Base-by-base conservation (phyloP, 352 stramenopile genomes). In the Phytophthora idaei region DNA sequence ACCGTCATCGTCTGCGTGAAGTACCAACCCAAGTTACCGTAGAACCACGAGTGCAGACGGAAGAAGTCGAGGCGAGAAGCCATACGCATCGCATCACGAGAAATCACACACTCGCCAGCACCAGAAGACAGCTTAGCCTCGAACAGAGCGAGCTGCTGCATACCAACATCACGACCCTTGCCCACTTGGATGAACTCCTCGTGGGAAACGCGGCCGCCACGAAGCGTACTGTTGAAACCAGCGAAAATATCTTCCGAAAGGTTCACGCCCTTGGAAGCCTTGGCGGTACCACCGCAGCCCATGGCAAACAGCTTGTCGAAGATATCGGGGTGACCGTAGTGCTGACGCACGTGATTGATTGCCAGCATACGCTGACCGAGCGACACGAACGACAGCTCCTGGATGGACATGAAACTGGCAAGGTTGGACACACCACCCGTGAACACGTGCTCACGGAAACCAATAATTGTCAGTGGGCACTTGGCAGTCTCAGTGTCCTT, bases 21-120 rank as follows among this genome's bases (percentile, higher is more conserved):
- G 82, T 99, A 99, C 85, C 98, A 98, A 53, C 97, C 97, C 77
- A 99, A 96, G 69, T 98, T 98, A 72, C 97, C 97, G 75, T 99
- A 99, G 76, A 99, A 99, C 86, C 97, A 99, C 8, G 93, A 98
- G 61, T 99, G 81, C 14, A 99, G 81, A 67, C 97, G 95, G 79
- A 95, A 99, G 68, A 99, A 99, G 69, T 99, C 97, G 2, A 99
- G 81, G 52, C 97, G 91, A 54, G 95, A 89, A 28, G 93, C 96
- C 83, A 99, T 97, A 27, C 97, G 85, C 77, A 98, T 93, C 0
- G 98, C 94, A 82, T 99, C 97, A 62, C 97, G 90, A 37, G 96
- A 99, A 34, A 99, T 90, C 67, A 98, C 98, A 85, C 98, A 98
- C 72, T 99, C 97, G 21, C 93, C 97, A 15, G 96, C 96, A 79